Base-by-base conservation (phyloP, 768 basidiomycete genomes). In the Sarcodon sp. region DNA sequence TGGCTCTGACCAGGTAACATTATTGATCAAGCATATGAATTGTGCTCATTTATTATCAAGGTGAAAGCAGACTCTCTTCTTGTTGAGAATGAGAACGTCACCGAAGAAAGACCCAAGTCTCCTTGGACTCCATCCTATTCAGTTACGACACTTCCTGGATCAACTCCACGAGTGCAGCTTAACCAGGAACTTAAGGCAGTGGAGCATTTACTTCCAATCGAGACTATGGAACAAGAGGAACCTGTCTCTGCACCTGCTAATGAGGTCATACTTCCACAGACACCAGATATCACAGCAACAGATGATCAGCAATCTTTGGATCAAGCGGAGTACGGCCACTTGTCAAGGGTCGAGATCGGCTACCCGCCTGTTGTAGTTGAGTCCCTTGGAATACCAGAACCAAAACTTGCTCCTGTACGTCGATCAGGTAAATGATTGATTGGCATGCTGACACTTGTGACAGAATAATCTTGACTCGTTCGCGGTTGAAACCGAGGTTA, bases 61-160 rank as follows among this genome's bases (percentile, higher is more conserved):
- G 9, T 21, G 1, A 8, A 43, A 10, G 4, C 41, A 1, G 32
- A 31, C 41, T 9, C n/a, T 39, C 46, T 48, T 9, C 43, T 12
- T 43, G 16, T 33, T 32, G 31, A 15, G 27, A 9, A n/a, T 3
- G 44, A 34, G 49, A 36, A 15, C 18, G 7, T 10, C 33, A 21
- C 16, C 39, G 46, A 7, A 35, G 36, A 18, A 12, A 49, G n/a
- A 47, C 54, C 11, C 4, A 54, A 47, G 45, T 48, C 55, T 6
- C 44, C 48, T 3, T 61, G 58, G 58, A 51, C 59, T 18, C 58
- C 57, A 3, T 61, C 60, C 1, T 61, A 59, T 49, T 61, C 60
- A 8, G 59, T 60, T 31, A 53, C 39, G 15, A 49, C 51, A 49
- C 56, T 43, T n/a, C 54, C 52, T 33, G 54, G 54, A 6, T 37